Evolutionary conservation across 306 rosid species (phyloP).

Genomic region (Mimosa pudica): DNA sequence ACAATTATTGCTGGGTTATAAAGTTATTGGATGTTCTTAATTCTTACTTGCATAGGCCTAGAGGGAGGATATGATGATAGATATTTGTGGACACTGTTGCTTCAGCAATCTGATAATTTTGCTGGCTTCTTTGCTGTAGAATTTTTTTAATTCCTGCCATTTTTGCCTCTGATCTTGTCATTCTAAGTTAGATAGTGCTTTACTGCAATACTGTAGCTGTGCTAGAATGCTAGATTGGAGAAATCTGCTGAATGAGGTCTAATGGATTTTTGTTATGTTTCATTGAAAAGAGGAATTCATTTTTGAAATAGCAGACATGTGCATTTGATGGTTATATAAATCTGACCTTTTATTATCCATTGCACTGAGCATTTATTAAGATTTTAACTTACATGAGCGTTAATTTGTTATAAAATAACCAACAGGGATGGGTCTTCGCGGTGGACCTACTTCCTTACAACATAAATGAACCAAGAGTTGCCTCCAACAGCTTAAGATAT

Average conservation of each 20-base stretch:
- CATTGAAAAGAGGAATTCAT: neutral
- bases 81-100: conserved; percentile 23
- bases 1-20: conserved; percentile 21
- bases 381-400: neutral
- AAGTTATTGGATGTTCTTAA: neutral
- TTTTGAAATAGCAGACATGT: neutral
- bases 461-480: too few relatives aligned
- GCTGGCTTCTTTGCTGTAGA: conserved; percentile 12
- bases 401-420: neutral
- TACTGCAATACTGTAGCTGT: conserved; percentile 19
- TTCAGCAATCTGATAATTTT: conserved; percentile 26
- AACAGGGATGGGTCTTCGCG: too few relatives aligned
- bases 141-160: conserved; percentile 27
- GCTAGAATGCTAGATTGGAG: neutral
- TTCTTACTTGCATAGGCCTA: conserved; percentile 2
- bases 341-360: neutral
- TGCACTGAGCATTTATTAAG: neutral
- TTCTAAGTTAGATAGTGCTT: conserved; percentile 14
- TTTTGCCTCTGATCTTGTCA: conserved; percentile 1
- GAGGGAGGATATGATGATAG: conserved; percentile 8
- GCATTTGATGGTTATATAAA: neutral
- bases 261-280: neutral
- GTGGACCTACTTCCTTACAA: too few relatives aligned
- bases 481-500: too few relatives aligned
- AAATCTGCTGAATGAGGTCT: neutral